These are phyloP conservation scores for Lipomyces oligophaga DNA, from an alignment of 805 yeast genomes.

Conservation along the genomic window DNA sequence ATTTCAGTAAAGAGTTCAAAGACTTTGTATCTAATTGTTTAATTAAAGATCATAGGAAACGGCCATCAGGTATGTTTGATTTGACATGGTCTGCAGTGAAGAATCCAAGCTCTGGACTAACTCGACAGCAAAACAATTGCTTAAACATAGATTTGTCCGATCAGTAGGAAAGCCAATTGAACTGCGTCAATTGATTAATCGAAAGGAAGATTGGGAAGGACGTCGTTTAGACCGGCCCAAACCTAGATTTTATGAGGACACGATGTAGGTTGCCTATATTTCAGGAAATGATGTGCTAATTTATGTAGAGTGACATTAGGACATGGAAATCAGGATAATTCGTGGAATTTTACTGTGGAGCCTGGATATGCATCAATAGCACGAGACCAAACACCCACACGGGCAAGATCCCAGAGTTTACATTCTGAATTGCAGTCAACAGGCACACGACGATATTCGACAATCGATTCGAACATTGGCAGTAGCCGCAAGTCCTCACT, in stretches of 20 bases:
- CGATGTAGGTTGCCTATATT: slow-evolving; percentile 31
- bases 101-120: background rate
- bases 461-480: too few relatives aligned
- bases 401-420: too few relatives aligned
- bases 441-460: too few relatives aligned
- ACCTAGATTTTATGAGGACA: slow-evolving; percentile 38
- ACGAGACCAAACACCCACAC: too few relatives aligned
- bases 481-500: too few relatives aligned
- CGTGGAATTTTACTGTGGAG: too few relatives aligned
- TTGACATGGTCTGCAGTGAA: background rate
- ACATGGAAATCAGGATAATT: too few relatives aligned
- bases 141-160: slow-evolving; percentile 60
- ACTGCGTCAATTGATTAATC: slow-evolving; percentile 43
- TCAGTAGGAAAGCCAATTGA: slow-evolving; percentile 41
- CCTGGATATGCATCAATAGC: too few relatives aligned
- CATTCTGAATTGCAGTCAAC: too few relatives aligned
- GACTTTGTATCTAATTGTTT: slow-evolving; percentile 70
- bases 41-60: slow-evolving; percentile 58
- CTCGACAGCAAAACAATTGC: slow-evolving; percentile 48
- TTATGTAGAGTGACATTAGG: slow-evolving; percentile 1
- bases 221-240: slow-evolving; percentile 35
- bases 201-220: slow-evolving; percentile 44
- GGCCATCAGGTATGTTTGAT: slow-evolving; percentile 47
- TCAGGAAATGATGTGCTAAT: too few relatives aligned
- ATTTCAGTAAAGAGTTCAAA: slow-evolving; percentile 50